Evolutionary conservation across 257 asterid species (phyloP).

Genomic region (Capsicum chinense): DNA sequence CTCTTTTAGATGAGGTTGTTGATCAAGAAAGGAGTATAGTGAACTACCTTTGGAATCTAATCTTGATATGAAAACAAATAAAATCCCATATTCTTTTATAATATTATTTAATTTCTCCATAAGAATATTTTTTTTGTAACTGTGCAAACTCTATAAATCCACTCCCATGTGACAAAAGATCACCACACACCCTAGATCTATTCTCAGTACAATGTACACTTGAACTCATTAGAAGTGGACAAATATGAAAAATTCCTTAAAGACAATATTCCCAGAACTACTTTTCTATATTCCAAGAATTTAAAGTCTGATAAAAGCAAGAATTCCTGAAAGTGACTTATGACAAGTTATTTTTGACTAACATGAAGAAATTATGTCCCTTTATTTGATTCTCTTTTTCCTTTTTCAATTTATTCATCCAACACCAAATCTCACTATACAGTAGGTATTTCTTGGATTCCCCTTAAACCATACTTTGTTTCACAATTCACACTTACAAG

Average conservation of each 20-base stretch:
- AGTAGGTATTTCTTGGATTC: slow-evolving; percentile 23
- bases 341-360: slow-evolving; percentile 20
- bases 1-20: neutral
- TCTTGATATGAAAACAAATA: neutral
- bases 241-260: neutral
- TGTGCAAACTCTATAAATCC: neutral
- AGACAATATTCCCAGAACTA: slow-evolving; percentile 2
- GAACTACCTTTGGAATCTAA: slow-evolving; percentile 7
- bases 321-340: neutral
- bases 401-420: neutral
- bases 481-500: slow-evolving; percentile 10
- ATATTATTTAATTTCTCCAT: neutral
- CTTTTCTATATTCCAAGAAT: neutral
- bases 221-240: neutral
- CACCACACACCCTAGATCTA: neutral
- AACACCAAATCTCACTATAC: neutral
- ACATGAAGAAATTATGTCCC: slow-evolving; percentile 9
- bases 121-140: neutral
- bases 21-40: slow-evolving; percentile 21
- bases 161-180: neutral
- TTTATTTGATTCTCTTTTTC: neutral
- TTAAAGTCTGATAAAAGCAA: slow-evolving; percentile 29
- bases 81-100: neutral
- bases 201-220: neutral
- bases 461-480: neutral